Evolutionary conservation across 1,284 basidiomycete species (phyloP).

Genomic region (Apiotrichum domesticum): DNA sequence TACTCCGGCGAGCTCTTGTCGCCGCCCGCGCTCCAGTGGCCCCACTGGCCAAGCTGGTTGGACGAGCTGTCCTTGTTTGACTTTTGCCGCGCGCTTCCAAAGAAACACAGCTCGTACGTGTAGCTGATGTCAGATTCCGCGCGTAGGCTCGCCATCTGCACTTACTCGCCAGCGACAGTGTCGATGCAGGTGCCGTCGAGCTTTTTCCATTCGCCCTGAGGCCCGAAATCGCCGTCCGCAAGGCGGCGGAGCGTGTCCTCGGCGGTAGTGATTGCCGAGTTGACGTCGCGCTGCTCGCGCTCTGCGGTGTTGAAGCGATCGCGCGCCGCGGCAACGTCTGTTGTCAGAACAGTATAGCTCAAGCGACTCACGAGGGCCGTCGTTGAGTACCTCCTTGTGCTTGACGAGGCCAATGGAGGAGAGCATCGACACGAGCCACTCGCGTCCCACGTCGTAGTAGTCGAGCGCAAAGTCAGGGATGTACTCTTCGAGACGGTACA

Average conservation of each 20-base stretch:
- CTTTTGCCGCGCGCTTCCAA: conserved; percentile 80
- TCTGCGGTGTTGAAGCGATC: conserved; percentile 51
- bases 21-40: conserved; percentile 63
- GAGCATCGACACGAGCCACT: conserved; percentile 58
- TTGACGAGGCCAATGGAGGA: conserved; percentile 9
- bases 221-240: conserved; percentile 61
- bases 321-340: conserved; percentile 52
- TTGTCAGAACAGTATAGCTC: conserved; percentile 40
- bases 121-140: conserved; percentile 56
- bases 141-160: conserved; percentile 28
- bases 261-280: conserved; percentile 22
- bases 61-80: conserved; percentile 71
- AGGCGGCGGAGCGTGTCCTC: conserved; percentile 35
- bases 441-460: conserved; percentile 65
- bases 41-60: conserved; percentile 77
- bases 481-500: conserved; percentile 76
- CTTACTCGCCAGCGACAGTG: conserved; percentile 81
- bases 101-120: conserved; percentile 94
- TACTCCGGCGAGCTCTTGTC: conserved; percentile 61
- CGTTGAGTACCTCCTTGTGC: conserved; percentile 14
- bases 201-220: conserved; percentile 91
- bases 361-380: conserved; percentile 35
- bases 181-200: conserved; percentile 75
- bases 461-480: conserved; percentile 76
- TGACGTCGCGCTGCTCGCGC: conserved; percentile 47